Conservation (phyloP, 495 filamentous ascomycete genomes). For the Aspergillus cristatus region DNA sequence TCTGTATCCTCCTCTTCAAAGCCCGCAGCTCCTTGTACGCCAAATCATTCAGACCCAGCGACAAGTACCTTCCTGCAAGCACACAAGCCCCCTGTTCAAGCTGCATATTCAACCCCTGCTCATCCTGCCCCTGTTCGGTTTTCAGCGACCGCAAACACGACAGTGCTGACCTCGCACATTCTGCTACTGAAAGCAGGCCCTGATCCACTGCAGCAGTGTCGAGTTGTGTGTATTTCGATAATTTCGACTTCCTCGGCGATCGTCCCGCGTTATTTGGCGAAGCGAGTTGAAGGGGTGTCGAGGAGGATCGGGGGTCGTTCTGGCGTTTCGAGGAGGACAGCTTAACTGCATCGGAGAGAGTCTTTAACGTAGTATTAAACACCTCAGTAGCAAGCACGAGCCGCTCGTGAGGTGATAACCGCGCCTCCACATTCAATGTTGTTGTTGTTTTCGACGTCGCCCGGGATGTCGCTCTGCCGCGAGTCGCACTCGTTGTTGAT, state of each 20-base stretch:
- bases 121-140: constrained; percentile 35
- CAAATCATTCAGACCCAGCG: constrained; percentile 61
- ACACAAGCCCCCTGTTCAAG: constrained; percentile 77
- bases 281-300: constrained; percentile 39
- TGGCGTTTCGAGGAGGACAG: constrained; percentile 11
- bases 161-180: constrained; percentile 71
- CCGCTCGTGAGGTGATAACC: constrained; percentile 50
- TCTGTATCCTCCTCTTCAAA: constrained; percentile 55
- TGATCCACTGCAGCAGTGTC: constrained; percentile 16
- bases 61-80: constrained; percentile 62
- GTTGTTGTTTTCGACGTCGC: constrained; percentile 23
- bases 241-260: constrained; percentile 27
- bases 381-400: constrained; percentile 70
- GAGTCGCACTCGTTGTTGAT: constrained; percentile 10
- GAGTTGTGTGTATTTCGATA: constrained; percentile 1
- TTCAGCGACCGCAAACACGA: constrained; percentile 56
- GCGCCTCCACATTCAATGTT: constrained; percentile 20
- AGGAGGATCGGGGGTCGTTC: constrained; percentile 6
- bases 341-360: constrained; percentile 65
- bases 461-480: constrained; percentile 20
- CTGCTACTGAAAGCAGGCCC: constrained; percentile 41
- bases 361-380: constrained; percentile 66
- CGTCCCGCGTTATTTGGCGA: constrained; percentile 44
- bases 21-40: constrained; percentile 68
- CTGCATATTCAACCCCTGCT: constrained; percentile 54